Conservation (phyloP, 1,139 yeast species). For the Taiozyma sp. region DNA sequence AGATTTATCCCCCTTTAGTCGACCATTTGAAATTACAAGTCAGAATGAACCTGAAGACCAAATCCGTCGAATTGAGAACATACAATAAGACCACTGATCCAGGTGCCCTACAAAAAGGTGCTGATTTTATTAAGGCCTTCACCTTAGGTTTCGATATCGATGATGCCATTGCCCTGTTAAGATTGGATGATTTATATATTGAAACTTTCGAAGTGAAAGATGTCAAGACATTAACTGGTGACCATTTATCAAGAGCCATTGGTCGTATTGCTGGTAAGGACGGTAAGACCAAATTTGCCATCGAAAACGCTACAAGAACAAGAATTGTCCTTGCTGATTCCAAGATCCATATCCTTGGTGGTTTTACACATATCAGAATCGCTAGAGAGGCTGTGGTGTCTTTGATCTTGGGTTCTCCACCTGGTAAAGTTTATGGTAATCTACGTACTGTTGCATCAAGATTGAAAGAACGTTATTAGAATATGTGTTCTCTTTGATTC, state of each 20-base stretch:
- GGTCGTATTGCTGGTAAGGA: slow-evolving; percentile 99
- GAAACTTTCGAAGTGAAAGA: slow-evolving; percentile 97
- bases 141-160: slow-evolving; percentile 94
- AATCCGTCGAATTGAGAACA: slow-evolving; percentile 83
- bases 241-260: slow-evolving; percentile 95
- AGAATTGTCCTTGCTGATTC: slow-evolving; percentile 96
- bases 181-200: slow-evolving; percentile 92
- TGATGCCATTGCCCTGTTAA: slow-evolving; percentile 89
- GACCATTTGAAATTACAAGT: slow-evolving; percentile 93
- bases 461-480: slow-evolving; percentile 86
- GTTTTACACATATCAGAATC: slow-evolving; percentile 93
- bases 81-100: slow-evolving; percentile 79
- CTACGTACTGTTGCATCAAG: slow-evolving; percentile 95
- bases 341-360: slow-evolving; percentile 94
- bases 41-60: slow-evolving; percentile 85
- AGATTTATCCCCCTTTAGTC: slow-evolving; percentile 91
- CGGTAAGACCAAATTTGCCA: slow-evolving; percentile 97
- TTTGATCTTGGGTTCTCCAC: slow-evolving; percentile 94
- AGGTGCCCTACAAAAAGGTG: slow-evolving; percentile 96
- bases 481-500: neutral
- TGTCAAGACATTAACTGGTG: slow-evolving; percentile 92
- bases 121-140: slow-evolving; percentile 92
- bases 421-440: slow-evolving; percentile 97
- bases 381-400: slow-evolving; percentile 96
- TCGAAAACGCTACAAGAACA: slow-evolving; percentile 96